Base-by-base conservation (phyloP, 164 flowering plant species). In the Annona squamosa region DNA sequence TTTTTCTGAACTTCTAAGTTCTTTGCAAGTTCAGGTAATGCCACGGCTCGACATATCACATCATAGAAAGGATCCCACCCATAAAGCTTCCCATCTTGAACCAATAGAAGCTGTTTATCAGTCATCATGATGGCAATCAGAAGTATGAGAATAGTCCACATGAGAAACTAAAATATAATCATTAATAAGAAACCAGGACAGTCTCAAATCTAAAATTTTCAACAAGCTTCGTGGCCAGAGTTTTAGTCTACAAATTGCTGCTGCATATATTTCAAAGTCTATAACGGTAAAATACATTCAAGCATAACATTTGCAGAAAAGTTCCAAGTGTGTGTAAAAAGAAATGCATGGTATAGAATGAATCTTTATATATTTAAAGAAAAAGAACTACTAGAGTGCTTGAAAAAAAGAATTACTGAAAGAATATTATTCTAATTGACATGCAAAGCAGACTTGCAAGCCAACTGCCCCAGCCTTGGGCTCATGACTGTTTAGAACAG, bases 41-140 rank as follows among this genome's bases (percentile, higher is more conserved):
- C 85, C 57, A 94, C 85, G 83, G 97, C 92, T 83, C 80, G 89
- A 79, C 84, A 81, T 45, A 93, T 88, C 72, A 91, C 89, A 70
- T 87, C 76, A 85, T 84, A 87, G 6, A 93, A 72, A 79, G 85
- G 79, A 76, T 93, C 95, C 66, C 89, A 85, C 1, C 99, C 99
- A 82, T 90, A 89, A 26, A 95, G 89, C 82, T 93, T 95, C 75
- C 99, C 99, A 82, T 91, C 97, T 87, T 93, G 95, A 78, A 93
- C 84, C 80, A 95, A 82, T 63, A 93, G 85, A 80, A 81, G 82
- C 99, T 95, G 92, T 79, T 64, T 26, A 82, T 65, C 63, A 74
- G 71, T 74, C 72, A 17, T 19, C 67, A 71, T 66, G 63, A 72
- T 63, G 65, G 47, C 75, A 74, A 74, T 57, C 26, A 71, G 18